phyloP scores from a whole-genome alignment of 2,329 filamentous ascomycete genomes.

The Pestalotiopsis sp. region DNA sequence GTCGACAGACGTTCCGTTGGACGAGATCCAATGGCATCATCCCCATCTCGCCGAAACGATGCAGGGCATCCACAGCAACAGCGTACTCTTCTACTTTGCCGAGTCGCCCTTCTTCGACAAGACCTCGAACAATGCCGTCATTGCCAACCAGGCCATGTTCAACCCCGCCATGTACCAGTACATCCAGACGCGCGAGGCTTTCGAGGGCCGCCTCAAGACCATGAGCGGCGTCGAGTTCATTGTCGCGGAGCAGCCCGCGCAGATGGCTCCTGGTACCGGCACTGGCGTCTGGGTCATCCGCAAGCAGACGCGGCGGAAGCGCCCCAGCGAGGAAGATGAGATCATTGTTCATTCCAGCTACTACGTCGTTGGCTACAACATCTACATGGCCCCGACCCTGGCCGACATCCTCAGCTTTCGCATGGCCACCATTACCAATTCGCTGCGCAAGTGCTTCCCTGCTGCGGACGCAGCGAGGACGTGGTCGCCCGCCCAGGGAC shows the following conservation, averaged over 20 bases:
- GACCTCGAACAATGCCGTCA: constrained; percentile 68
- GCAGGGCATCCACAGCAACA: constrained; percentile 66
- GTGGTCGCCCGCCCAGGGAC: constrained; percentile 58
- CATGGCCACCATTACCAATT: constrained; percentile 58
- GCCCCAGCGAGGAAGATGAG: constrained; percentile 57
- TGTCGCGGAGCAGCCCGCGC: constrained; percentile 66
- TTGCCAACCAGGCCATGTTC: constrained; percentile 64
- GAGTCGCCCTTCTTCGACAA: constrained; percentile 69
- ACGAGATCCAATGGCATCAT: constrained; percentile 69
- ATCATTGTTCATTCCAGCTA: constrained; percentile 62
- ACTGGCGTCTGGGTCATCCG: constrained; percentile 72
- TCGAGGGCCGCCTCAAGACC: constrained; percentile 63
- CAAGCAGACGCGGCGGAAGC: constrained; percentile 66
- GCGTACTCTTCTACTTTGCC: constrained; percentile 69
- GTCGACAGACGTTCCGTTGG: constrained; percentile 46
- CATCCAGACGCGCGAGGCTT: constrained; percentile 63
- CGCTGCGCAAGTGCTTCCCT: constrained; percentile 55
- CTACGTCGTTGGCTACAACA: constrained; percentile 67
- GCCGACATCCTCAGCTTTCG: constrained; percentile 61
- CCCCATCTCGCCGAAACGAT: constrained; percentile 51
- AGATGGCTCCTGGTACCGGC: constrained; percentile 60
- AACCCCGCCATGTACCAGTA: constrained; percentile 61
- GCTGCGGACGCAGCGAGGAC: constrained; percentile 51
- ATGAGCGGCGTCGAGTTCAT: constrained; percentile 71
- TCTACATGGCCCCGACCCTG: constrained; percentile 67